Percentiles rank a stretch among this genome's conserved stretches.
Evolutionary conservation across 805 yeast genomes (phyloP).

Genomic region (Schwanniomyces vanrijiae): DNA sequence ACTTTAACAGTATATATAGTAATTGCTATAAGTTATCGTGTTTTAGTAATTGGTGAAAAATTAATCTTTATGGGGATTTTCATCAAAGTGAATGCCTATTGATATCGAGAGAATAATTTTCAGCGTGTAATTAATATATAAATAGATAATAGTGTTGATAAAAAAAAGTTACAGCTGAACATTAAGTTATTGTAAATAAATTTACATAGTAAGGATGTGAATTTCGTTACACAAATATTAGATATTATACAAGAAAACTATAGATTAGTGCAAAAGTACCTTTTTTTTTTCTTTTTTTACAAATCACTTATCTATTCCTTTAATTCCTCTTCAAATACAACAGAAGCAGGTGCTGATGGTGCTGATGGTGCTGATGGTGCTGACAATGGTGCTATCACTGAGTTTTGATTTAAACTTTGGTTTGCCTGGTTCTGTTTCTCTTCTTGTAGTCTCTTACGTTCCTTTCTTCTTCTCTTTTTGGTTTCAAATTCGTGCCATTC

Average conservation of each 20-base stretch:
- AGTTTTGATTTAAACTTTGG: conserved; percentile 2
- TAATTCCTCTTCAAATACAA: conserved; percentile 5
- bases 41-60: too few species aligned
- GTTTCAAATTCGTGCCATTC: conserved; percentile 99
- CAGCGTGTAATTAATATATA: background rate
- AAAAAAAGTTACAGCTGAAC: too few species aligned
- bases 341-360: conserved; percentile 11
- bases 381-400: background rate
- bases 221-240: background rate
- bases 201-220: background rate
- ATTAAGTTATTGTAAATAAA: too few species aligned
- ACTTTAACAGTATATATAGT: too few species aligned
- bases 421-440: conserved; percentile 12
- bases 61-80: too few species aligned
- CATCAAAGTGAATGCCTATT: background rate
- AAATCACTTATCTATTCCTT: conserved; percentile 1
- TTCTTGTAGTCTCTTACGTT: conserved; percentile 39
- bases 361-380: background rate
- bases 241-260: background rate
- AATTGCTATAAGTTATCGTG: too few species aligned
- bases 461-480: conserved; percentile 65
- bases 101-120: background rate
- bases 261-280: background rate
- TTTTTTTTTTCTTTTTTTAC: background rate
- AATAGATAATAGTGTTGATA: background rate